phyloP scores from a whole-genome alignment of 768 basidiomycete genomes.

The Hortiboletus flavorubellus region DNA sequence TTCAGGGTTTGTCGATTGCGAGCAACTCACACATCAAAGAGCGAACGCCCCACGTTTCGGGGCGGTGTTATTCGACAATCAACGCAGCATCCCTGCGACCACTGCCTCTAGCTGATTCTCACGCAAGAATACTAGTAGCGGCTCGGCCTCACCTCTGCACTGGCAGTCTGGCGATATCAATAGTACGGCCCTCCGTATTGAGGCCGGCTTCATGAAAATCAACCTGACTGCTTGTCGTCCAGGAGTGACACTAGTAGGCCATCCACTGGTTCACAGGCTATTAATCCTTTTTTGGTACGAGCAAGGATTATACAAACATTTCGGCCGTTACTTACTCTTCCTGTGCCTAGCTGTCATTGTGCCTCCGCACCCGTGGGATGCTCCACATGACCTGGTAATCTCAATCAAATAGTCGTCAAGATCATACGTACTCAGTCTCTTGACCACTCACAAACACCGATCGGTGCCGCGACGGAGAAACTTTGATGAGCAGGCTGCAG shows the following conservation, averaged over 20 bases:
- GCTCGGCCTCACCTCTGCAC: neutral
- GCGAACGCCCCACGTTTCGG: neutral
- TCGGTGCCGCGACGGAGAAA: constrained; percentile 3
- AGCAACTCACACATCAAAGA: neutral
- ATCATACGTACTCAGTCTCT: neutral
- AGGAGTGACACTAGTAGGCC: neutral
- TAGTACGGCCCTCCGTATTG: constrained; percentile 1
- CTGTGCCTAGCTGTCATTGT: constrained; percentile 8
- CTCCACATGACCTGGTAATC: neutral
- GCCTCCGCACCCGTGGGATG: constrained; percentile 2
- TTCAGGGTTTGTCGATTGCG: neutral
- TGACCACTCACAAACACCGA: neutral
- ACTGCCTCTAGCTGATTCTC: neutral
- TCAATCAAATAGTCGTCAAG: neutral
- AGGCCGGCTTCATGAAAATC: neutral
- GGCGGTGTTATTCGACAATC: neutral
- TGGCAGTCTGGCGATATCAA: neutral
- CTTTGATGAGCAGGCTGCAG: neutral
- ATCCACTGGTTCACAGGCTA: neutral
- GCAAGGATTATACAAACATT: neutral
- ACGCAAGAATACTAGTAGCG: neutral
- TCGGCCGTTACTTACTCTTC: neutral
- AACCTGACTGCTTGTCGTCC: neutral
- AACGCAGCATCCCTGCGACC: neutral
- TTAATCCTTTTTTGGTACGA: constrained; percentile 3